These are phyloP conservation scores for Annulohypoxylon nitens DNA, from an alignment of 495 filamentous ascomycete genomes.

Conservation along the genomic window DNA sequence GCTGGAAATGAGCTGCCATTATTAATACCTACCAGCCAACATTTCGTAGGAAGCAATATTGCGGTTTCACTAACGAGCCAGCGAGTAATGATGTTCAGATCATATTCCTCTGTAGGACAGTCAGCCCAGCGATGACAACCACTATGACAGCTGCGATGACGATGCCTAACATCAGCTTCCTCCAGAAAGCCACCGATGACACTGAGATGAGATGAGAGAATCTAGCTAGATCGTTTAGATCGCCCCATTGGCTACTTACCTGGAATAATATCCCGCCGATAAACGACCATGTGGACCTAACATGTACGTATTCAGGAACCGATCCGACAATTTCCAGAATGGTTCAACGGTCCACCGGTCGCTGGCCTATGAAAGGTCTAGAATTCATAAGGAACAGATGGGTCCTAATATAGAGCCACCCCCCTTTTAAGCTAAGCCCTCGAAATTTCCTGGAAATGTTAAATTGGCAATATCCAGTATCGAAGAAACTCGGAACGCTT, in stretches of 20 bases:
- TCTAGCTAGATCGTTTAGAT: background rate
- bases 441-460: slow-evolving; percentile 26
- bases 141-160: background rate
- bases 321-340: slow-evolving; percentile 41
- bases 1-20: slow-evolving; percentile 17
- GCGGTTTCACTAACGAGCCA: slow-evolving; percentile 1
- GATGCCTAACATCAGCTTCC: background rate
- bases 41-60: slow-evolving; percentile 1
- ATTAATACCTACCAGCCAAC: slow-evolving; percentile 1
- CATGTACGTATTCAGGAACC: slow-evolving; percentile 24
- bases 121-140: background rate
- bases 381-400: slow-evolving; percentile 36
- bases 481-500: slow-evolving; percentile 31
- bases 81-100: slow-evolving; percentile 1
- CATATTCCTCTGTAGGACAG: slow-evolving; percentile 4
- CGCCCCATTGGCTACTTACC: slow-evolving; percentile 1
- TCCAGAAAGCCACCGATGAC: background rate
- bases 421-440: slow-evolving; percentile 32
- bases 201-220: slow-evolving; percentile 8
- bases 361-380: slow-evolving; percentile 29
- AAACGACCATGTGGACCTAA: background rate
- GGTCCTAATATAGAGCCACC: slow-evolving; percentile 22
- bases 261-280: slow-evolving; percentile 23
- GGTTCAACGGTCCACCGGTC: slow-evolving; percentile 14
- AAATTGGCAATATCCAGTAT: slow-evolving; percentile 33